Conservation (phyloP, 805 yeast species). For the Yarrowia sp. region DNA sequence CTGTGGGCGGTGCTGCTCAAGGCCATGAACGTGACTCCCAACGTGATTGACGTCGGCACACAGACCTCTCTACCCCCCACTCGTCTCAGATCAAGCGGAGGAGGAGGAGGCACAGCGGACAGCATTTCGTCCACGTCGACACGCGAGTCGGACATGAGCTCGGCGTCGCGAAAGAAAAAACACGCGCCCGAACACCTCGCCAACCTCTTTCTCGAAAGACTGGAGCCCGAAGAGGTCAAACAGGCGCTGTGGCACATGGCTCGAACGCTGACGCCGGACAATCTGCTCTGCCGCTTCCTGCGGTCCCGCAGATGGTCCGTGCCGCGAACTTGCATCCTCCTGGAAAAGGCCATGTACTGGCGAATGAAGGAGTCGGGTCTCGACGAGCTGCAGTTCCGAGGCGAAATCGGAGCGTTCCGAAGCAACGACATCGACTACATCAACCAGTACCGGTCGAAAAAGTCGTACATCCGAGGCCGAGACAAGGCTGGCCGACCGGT, state of each 20-base stretch:
- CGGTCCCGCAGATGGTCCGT: conserved; percentile 95
- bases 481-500: conserved; percentile 97
- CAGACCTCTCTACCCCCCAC: conserved; percentile 2
- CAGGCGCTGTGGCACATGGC: conserved; percentile 48
- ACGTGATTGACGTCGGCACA: background rate
- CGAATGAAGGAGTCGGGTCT: conserved; percentile 78
- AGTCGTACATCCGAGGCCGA: conserved; percentile 94
- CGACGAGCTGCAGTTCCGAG: conserved; percentile 72
- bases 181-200: conserved; percentile 18
- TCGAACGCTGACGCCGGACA: conserved; percentile 62
- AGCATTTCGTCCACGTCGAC: conserved; percentile 23
- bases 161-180: conserved; percentile 12
- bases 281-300: conserved; percentile 81
- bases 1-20: conserved; percentile 38
- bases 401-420: conserved; percentile 62
- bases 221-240: conserved; percentile 37
- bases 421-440: conserved; percentile 74
- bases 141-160: conserved; percentile 17
- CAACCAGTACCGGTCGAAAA: conserved; percentile 55
- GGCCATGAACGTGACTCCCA: conserved; percentile 16
- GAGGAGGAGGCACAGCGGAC: background rate
- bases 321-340: conserved; percentile 80
- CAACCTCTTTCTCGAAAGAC: background rate
- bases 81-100: background rate
- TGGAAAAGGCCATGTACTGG: conserved; percentile 87